Evolutionary conservation across 768 basidiomycete genomes (phyloP).

Genomic region (Mrakia frigida): DNA sequence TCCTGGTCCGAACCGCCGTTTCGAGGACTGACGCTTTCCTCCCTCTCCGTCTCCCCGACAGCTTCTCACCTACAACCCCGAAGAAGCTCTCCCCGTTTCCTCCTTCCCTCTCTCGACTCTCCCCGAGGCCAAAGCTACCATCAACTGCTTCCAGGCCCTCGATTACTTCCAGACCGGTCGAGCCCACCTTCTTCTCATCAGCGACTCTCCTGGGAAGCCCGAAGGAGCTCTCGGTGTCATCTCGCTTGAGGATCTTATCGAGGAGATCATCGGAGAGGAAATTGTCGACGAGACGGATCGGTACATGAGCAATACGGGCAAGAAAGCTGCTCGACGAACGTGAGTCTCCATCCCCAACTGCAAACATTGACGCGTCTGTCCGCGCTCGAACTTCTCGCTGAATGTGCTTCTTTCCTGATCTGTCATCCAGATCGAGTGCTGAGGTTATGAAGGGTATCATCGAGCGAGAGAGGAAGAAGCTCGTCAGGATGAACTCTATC

Average conservation of each 20-base stretch:
- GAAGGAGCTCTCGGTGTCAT: conserved; percentile 84
- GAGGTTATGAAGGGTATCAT: conserved; percentile 56
- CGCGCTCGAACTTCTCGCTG: neutral
- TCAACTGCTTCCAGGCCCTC: conserved; percentile 87
- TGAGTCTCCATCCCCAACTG: neutral
- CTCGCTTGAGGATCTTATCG: conserved; percentile 55
- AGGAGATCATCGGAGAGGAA: conserved; percentile 93
- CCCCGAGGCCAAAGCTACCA: conserved; percentile 70
- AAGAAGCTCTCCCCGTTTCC: conserved; percentile 64
- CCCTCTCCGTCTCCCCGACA: conserved; percentile 39
- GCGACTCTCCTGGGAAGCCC: conserved; percentile 69
- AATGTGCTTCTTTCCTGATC: neutral
- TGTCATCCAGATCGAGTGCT: conserved; percentile 53
- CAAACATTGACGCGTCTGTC: too few species aligned
- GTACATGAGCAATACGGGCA: conserved; percentile 79
- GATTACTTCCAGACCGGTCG: conserved; percentile 81
- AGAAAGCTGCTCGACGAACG: conserved; percentile 60
- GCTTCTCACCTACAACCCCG: conserved; percentile 85
- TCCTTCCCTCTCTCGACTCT: conserved; percentile 72
- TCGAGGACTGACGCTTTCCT: neutral
- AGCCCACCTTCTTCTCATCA: conserved; percentile 83
- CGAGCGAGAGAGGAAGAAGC: conserved; percentile 29
- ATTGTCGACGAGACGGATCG: conserved; percentile 93
- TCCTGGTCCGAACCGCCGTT: neutral
- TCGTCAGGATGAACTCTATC: conserved; percentile 19